A percentile compares a stretch with the other conserved stretches of the same genome.
phyloP scores from a whole-genome alignment of 352 stramenopile genomes.

The Pythium diclinum region DNA sequence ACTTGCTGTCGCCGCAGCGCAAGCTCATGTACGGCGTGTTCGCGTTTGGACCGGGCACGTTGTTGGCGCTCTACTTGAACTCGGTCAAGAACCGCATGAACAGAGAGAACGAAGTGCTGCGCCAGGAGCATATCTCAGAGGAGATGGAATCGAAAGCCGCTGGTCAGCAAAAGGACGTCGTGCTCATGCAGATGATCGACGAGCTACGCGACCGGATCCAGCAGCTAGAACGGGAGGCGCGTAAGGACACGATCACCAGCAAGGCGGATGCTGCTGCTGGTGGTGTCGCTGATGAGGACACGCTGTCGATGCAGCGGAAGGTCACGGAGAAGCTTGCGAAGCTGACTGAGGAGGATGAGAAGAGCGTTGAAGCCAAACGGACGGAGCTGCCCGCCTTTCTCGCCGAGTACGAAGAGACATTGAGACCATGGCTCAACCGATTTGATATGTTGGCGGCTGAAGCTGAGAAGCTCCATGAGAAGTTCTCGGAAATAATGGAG shows the following conservation, averaged over 20 bases:
- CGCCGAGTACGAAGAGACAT: slow-evolving; percentile 14
- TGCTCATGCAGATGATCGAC: slow-evolving; percentile 49
- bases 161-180: slow-evolving; percentile 48
- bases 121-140: slow-evolving; percentile 25
- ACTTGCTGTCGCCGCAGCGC: slow-evolving; percentile 59
- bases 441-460: slow-evolving; percentile 2
- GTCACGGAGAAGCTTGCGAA: background rate
- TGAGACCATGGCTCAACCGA: slow-evolving; percentile 15
- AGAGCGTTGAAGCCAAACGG: background rate
- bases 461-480: slow-evolving; percentile 7
- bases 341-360: background rate
- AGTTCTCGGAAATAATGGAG: background rate
- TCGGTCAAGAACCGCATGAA: slow-evolving; percentile 73
- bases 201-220: slow-evolving; percentile 57
- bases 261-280: slow-evolving; percentile 14
- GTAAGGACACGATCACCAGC: slow-evolving; percentile 2
- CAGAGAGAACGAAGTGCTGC: slow-evolving; percentile 52
- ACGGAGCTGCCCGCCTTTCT: slow-evolving; percentile 13
- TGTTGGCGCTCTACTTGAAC: slow-evolving; percentile 64
- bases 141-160: slow-evolving; percentile 42
- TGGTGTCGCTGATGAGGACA: background rate
- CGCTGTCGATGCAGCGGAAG: background rate
- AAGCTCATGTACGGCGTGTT: slow-evolving; percentile 68
- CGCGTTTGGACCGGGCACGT: slow-evolving; percentile 62
- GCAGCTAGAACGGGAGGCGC: slow-evolving; percentile 46